These are phyloP conservation scores for Triticum monococcum DNA, from an alignment of 176 grass and related monocot genomes.

Conservation along the genomic window DNA sequence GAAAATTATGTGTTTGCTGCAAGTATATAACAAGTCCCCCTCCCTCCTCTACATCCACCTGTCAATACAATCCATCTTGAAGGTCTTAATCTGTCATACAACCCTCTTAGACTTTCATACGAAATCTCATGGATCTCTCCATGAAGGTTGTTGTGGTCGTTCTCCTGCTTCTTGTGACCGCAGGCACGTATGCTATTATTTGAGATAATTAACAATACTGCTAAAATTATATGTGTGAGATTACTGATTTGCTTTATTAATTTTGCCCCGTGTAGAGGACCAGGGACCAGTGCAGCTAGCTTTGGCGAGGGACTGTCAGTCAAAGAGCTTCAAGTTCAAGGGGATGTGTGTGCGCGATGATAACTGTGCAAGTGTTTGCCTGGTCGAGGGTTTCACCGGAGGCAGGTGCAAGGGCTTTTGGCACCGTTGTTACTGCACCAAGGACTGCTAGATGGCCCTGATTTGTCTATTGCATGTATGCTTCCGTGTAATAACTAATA, in stretches of 20 bases:
- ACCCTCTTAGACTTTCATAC: not conserved
- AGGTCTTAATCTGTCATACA: too few relatives aligned
- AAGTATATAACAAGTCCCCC: not conserved
- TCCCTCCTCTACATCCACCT: not conserved
- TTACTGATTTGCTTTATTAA: not conserved
- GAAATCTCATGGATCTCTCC: not conserved
- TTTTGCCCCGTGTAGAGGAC: constrained; percentile 21
- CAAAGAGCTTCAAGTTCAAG: constrained; percentile 42
- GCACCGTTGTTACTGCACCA: not conserved
- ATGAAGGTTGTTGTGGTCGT: not conserved
- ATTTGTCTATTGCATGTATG: not conserved
- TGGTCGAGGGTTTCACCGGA: constrained; percentile 42
- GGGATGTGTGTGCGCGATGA: constrained; percentile 20
- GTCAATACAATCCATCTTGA: too few relatives aligned
- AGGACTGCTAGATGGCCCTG: not conserved
- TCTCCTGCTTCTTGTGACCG: not conserved
- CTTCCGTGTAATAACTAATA: not conserved
- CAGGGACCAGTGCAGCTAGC: constrained; percentile 2
- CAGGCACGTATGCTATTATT: not conserved
- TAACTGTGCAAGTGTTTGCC: constrained; percentile 53
- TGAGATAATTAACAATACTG: not conserved
- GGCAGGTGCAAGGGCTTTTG: constrained; percentile 43
- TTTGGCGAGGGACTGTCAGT: constrained; percentile 40
- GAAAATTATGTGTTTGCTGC: not conserved
- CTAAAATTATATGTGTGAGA: not conserved